Evolutionary conservation across 2,329 filamentous ascomycete genomes (phyloP).

Genomic region (Fusarium sulawesiense): DNA sequence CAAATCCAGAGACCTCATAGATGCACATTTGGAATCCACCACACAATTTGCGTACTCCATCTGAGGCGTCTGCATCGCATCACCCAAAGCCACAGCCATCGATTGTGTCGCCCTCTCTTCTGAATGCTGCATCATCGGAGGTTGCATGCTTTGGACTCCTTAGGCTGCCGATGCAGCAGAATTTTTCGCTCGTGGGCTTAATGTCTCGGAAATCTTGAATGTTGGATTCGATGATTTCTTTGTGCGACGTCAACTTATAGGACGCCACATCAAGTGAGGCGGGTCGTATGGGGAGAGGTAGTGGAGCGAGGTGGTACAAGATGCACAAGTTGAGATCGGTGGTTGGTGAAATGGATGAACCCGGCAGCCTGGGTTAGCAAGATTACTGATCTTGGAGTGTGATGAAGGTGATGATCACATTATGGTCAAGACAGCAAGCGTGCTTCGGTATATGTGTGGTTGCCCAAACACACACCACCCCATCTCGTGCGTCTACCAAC

Average conservation of each 20-base stretch:
- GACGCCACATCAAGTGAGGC: constrained; percentile 28
- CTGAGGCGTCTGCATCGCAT: constrained; percentile 31
- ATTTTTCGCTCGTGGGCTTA: background rate
- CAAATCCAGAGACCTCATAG: constrained; percentile 54
- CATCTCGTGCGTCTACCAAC: constrained; percentile 19
- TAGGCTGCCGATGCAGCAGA: constrained; percentile 27
- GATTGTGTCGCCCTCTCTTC: constrained; percentile 26
- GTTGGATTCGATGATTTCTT: constrained; percentile 12
- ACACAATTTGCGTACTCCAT: constrained; percentile 40
- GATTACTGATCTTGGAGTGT: constrained; percentile 11
- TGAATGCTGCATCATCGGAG: constrained; percentile 38
- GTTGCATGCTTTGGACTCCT: constrained; percentile 6
- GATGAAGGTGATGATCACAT: constrained; percentile 5
- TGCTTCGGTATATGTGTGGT: background rate
- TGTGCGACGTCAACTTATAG: constrained; percentile 23
- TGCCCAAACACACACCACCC: background rate
- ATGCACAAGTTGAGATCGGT: constrained; percentile 21
- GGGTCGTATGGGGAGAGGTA: constrained; percentile 6
- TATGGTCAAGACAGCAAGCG: background rate
- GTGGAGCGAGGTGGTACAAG: constrained; percentile 31
- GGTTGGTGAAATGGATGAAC: constrained; percentile 32
- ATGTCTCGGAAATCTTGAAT: constrained; percentile 45
- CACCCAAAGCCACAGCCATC: constrained; percentile 12
- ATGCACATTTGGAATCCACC: constrained; percentile 71
- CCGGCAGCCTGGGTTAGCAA: constrained; percentile 27